phyloP scores from a whole-genome alignment of 1,284 basidiomycete genomes.

The Cutaneotrichosporon sp. region DNA sequence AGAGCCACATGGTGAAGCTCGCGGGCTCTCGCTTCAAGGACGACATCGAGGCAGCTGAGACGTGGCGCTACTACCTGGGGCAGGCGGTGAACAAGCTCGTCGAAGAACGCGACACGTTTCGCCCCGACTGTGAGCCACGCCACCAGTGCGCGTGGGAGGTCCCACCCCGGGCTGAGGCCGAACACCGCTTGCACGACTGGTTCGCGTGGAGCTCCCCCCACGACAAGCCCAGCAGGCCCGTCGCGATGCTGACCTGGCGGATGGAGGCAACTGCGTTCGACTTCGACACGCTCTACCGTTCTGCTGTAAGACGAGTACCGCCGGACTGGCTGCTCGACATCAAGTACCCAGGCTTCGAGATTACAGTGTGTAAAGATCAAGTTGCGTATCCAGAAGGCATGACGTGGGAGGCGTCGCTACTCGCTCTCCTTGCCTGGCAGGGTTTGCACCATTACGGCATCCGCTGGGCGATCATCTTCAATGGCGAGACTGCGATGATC shows the following conservation, averaged over 20 bases:
- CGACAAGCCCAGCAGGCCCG: not conserved
- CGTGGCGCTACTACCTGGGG: not conserved
- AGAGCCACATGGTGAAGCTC: not conserved
- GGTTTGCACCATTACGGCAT: conserved; percentile 18
- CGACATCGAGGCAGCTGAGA: not conserved
- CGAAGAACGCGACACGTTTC: conserved; percentile 1
- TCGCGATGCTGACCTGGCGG: not conserved
- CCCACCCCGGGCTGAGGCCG: not conserved
- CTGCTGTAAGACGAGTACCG: not conserved
- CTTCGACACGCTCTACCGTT: not conserved
- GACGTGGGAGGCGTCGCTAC: not conserved
- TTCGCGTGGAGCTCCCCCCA: not conserved
- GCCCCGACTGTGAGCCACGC: not conserved
- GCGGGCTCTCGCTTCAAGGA: not conserved
- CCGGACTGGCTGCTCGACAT: conserved; percentile 9
- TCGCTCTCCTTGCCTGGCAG: conserved; percentile 15
- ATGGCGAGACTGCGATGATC: conserved; percentile 16
- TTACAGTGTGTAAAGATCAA: not conserved
- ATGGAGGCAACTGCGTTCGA: not conserved
- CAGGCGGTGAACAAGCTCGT: conserved; percentile 2
- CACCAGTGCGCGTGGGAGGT: not conserved
- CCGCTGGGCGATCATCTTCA: conserved; percentile 21
- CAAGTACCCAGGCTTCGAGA: conserved; percentile 10
- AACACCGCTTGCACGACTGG: conserved; percentile 4
- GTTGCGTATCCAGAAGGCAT: not conserved